Conservation (phyloP, 75 land plant species). For the Cryptomeria japonica region DNA sequence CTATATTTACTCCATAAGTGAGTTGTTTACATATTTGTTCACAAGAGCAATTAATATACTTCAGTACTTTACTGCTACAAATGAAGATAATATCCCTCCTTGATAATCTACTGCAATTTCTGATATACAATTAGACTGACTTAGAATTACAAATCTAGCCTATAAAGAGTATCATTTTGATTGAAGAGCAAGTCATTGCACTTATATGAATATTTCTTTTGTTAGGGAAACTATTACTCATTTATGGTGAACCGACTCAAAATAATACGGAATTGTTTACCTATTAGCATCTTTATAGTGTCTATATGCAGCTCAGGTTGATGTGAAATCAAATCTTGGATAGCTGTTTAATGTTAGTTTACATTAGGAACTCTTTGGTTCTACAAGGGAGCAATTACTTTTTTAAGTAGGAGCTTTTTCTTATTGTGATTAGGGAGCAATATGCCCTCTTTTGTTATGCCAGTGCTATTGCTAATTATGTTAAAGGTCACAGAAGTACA, state of each 20-base stretch:
- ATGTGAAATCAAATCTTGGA: neutral
- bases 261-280: neutral
- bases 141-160: neutral
- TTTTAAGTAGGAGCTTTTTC: neutral
- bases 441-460: neutral
- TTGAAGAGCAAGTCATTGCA: neutral
- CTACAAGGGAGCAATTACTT: neutral
- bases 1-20: neutral
- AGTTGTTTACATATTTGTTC: neutral
- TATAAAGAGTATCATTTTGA: neutral
- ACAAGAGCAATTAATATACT: neutral
- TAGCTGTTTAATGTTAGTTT: neutral
- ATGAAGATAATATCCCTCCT: neutral
- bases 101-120: neutral
- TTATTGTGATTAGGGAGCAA: neutral
- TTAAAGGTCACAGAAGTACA: neutral
- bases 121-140: neutral
- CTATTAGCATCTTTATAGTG: neutral
- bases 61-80: neutral
- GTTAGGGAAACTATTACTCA: neutral
- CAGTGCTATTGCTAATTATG: neutral
- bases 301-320: neutral
- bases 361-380: neutral
- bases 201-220: neutral
- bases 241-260: neutral